Conservation (phyloP, 257 asterid species). For the Perilla frutescens region DNA sequence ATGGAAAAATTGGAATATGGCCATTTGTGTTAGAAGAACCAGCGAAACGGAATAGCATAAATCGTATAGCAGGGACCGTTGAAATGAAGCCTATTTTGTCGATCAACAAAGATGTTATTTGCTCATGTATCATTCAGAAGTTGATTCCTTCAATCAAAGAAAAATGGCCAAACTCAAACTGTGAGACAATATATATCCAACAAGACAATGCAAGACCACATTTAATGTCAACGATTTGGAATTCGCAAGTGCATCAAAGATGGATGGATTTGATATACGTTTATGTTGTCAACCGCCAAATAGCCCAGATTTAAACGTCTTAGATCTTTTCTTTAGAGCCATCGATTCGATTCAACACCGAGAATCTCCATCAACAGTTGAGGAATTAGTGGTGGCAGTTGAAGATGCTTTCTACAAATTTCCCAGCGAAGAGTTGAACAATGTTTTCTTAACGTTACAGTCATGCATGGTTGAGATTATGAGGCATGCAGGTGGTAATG, state of each 20-base stretch:
- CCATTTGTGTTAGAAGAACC: too few relatives aligned
- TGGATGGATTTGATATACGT: neutral
- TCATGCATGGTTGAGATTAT: too few relatives aligned
- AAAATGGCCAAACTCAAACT: too few relatives aligned
- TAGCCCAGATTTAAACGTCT: neutral
- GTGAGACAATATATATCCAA: too few relatives aligned
- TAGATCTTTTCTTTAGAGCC: neutral
- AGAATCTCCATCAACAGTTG: neutral
- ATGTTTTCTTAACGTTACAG: neutral
- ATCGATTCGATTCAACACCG: neutral
- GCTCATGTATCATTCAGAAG: too few relatives aligned
- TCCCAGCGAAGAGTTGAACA: neutral
- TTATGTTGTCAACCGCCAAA: neutral
- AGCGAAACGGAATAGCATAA: too few relatives aligned
- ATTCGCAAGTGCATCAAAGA: neutral
- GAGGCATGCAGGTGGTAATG: too few relatives aligned
- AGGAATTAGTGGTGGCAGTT: neutral
- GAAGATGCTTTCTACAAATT: neutral
- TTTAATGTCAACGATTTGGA: neutral
- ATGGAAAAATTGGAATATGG: too few relatives aligned
- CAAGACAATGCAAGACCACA: neutral
- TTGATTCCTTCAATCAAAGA: too few relatives aligned
- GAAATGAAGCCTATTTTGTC: too few relatives aligned
- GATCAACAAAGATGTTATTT: too few relatives aligned
- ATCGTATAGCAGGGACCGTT: too few relatives aligned